Percentiles rank a stretch among this genome's conserved stretches.
Conservation (phyloP, 2,329 filamentous ascomycete species). For the Verticillium klebahnii region DNA sequence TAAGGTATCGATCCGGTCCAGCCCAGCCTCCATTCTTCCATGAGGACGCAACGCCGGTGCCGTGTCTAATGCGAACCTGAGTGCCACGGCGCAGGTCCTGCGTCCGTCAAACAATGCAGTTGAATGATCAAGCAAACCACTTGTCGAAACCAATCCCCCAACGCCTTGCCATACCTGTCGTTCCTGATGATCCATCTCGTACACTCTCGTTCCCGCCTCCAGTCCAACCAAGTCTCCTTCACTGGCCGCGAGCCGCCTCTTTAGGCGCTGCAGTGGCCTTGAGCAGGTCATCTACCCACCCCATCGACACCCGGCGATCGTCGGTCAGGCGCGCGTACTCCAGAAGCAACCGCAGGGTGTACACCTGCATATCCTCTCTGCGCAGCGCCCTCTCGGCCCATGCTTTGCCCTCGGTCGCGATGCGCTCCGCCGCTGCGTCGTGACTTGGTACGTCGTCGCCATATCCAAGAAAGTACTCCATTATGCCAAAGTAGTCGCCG, state of each 20-base stretch:
- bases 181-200: not conserved
- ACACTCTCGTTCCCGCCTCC: not conserved
- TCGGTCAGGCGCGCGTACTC: conserved; percentile 57
- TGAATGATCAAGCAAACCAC: not conserved
- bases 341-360: conserved; percentile 58
- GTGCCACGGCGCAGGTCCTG: not conserved
- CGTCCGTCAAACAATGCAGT: not conserved
- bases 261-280: not conserved
- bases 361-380: conserved; percentile 70
- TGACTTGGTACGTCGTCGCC: conserved; percentile 32
- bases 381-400: conserved; percentile 68
- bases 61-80: not conserved
- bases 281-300: conserved; percentile 48
- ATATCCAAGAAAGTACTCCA: conserved; percentile 71
- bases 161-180: not conserved
- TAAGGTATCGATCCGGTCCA: not conserved
- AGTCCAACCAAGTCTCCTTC: not conserved
- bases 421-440: conserved; percentile 56
- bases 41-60: not conserved
- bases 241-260: not conserved
- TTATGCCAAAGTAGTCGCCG: conserved; percentile 65
- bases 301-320: conserved; percentile 46
- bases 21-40: not conserved
- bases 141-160: not conserved
- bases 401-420: conserved; percentile 59